These are phyloP conservation scores for Nemania abortiva DNA, from an alignment of 2,329 filamentous ascomycete species.

Conservation along the genomic window DNA sequence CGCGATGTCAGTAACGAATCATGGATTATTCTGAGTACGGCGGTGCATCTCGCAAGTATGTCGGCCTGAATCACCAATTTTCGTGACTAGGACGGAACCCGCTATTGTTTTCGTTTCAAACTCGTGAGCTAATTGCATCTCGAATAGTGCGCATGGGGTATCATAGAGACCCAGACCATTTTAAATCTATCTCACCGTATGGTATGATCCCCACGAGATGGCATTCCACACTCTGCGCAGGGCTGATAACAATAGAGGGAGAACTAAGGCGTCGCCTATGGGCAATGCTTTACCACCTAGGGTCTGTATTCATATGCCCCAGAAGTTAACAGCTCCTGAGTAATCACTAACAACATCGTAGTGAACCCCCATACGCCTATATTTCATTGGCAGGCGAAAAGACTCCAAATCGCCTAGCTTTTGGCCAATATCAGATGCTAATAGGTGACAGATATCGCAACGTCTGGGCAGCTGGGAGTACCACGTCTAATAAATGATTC, in stretches of 20 bases:
- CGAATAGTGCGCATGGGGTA: constrained; percentile 57
- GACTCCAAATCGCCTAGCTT: background rate
- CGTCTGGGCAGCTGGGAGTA: constrained; percentile 59
- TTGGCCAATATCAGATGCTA: constrained; percentile 4
- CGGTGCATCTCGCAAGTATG: constrained; percentile 48
- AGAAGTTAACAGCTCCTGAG: background rate
- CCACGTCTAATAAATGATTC: constrained; percentile 56
- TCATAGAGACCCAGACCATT: constrained; percentile 59
- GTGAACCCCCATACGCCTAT: constrained; percentile 15
- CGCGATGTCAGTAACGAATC: constrained; percentile 52
- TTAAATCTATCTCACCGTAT: constrained; percentile 56
- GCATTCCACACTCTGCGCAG: background rate
- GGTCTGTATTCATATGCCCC: constrained; percentile 27
- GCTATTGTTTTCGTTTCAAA: background rate
- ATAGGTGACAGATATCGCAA: constrained; percentile 51
- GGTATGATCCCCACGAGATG: constrained; percentile 36
- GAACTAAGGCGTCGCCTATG: constrained; percentile 61
- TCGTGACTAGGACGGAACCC: background rate
- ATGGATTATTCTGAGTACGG: constrained; percentile 53
- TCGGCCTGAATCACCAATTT: background rate
- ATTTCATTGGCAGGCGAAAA: background rate
- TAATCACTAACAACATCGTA: constrained; percentile 28
- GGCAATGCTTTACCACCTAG: constrained; percentile 55
- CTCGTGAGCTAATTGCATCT: constrained; percentile 31
- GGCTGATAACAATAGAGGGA: constrained; percentile 42